phyloP scores from a whole-genome alignment of 768 basidiomycete genomes.

The Mycena haematopus region DNA sequence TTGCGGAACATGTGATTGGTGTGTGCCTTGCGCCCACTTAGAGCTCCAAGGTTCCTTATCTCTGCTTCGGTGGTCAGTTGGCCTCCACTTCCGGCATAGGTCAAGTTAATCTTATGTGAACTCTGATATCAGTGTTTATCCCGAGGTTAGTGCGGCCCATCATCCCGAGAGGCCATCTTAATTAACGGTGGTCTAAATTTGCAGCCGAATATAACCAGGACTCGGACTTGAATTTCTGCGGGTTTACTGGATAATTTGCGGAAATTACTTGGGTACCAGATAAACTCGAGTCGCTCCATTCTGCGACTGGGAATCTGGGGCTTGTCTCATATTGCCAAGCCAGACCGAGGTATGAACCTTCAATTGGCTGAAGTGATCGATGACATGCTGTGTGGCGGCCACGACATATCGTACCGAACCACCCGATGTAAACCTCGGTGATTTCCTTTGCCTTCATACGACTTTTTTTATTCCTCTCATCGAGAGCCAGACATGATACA shows the following conservation, averaged over 20 bases:
- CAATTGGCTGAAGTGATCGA: neutral
- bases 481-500: no score
- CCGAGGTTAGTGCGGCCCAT: conserved; percentile 7
- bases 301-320: neutral
- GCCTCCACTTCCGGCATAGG: neutral
- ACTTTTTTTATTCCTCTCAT: no score
- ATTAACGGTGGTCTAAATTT: conserved; percentile 9
- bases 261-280: conserved; percentile 5
- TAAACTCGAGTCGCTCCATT: neutral
- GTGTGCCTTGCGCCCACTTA: neutral
- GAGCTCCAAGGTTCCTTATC: neutral
- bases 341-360: neutral
- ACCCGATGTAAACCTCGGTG: neutral
- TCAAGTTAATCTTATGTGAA: neutral
- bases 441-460: no score
- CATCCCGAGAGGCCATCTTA: neutral
- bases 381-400: neutral
- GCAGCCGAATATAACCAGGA: neutral
- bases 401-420: neutral
- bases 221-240: neutral
- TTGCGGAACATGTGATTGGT: neutral
- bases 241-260: neutral
- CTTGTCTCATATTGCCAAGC: neutral
- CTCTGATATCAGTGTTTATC: conserved; percentile 4
- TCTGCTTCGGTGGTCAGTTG: conserved; percentile 10